Evolutionary conservation across 78 protist genomes (phyloP).

Genomic region (Dictyostelium capitatum): DNA sequence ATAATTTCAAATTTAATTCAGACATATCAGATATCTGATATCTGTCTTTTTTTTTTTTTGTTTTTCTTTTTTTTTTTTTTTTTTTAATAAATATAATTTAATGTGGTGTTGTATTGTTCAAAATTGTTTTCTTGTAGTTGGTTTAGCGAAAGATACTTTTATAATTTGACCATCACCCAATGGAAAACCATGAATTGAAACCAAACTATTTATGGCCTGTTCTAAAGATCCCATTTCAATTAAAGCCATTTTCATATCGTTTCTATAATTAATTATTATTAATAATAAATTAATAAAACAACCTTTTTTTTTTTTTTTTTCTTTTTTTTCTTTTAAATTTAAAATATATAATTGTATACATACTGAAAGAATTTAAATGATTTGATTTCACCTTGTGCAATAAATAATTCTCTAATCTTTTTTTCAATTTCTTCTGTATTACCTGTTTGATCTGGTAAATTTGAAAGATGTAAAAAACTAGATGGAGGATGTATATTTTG

Average conservation of each 20-base stretch:
- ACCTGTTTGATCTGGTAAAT: slow-evolving; percentile 47
- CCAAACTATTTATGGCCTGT: slow-evolving; percentile 63
- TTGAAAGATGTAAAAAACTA: slow-evolving; percentile 70
- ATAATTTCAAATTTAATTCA: too few relatives aligned
- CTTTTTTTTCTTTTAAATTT: not conserved
- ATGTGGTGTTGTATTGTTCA: not conserved
- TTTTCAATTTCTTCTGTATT: slow-evolving; percentile 19
- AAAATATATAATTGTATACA: not conserved
- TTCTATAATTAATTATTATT: not conserved
- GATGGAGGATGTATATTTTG: slow-evolving; percentile 86
- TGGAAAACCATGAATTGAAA: slow-evolving; percentile 60
- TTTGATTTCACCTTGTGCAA: slow-evolving; percentile 27
- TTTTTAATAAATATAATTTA: not conserved
- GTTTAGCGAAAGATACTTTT: slow-evolving; percentile 73
- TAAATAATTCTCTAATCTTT: slow-evolving; percentile 22
- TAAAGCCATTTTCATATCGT: slow-evolving; percentile 78
- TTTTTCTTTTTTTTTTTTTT: slow-evolving; percentile 4
- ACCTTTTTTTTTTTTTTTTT: too few relatives aligned
- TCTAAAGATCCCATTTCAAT: slow-evolving; percentile 71
- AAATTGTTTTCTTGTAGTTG: slow-evolving; percentile 16
- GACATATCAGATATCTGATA: too few relatives aligned
- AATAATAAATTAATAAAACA: not conserved
- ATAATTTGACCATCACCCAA: slow-evolving; percentile 31
- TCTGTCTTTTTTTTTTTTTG: not conserved
- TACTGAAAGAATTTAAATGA: slow-evolving; percentile 72